Evolutionary conservation across 2,329 filamentous ascomycete species (phyloP), one percentile per base, ranked within the genome.

Genomic region (Aspergillus awamori): DNA sequence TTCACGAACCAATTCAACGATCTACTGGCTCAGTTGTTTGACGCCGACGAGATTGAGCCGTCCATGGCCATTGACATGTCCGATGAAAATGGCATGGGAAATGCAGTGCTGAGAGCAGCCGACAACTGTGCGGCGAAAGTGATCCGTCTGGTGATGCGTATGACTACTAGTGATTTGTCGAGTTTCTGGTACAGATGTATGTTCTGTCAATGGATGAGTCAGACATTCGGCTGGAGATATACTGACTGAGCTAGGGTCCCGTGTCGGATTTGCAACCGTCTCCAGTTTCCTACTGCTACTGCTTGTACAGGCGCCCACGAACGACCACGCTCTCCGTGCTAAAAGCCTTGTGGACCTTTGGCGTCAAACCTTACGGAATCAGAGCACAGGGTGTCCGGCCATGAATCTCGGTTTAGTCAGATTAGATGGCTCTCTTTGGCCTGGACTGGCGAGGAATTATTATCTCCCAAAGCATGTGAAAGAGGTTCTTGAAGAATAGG

Each of bases 101-200:
- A 73, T 24, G 63, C 70, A 4, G 69, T 70, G 4, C 51, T 75
- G 4, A 63, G 70, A 24, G 72, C 68, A 3, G 73, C 73, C 4
- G 72, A 75, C 56, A 70, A 70, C 22, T 75, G 73, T 48, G 73
- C 72, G 0, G 69, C 67, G 1, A 70, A 74, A 24, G 54, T 74
- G 30, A 69, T 74, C 1, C 69, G 72, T 30, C 71, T 76, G 38
- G 69, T 68, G 0, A 58, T 64, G 33, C 63, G 67, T 7, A 63
- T 76, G 53, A 69, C 69, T 8, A 62, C 70, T 1, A 68, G 67
- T 45, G 71, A 74, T 33, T 71, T 73, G 28, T 69, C 65, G 0
- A 66, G 67, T 1, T 74, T 74, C 28, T 75, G 73, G 73, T 73
- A 74, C 53, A 74, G 72, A 4, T 75, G 72, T 74, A 69, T 38